These are phyloP conservation scores for Serendipita sp. DNA, from an alignment of 768 basidiomycete genomes.

Conservation along the genomic window DNA sequence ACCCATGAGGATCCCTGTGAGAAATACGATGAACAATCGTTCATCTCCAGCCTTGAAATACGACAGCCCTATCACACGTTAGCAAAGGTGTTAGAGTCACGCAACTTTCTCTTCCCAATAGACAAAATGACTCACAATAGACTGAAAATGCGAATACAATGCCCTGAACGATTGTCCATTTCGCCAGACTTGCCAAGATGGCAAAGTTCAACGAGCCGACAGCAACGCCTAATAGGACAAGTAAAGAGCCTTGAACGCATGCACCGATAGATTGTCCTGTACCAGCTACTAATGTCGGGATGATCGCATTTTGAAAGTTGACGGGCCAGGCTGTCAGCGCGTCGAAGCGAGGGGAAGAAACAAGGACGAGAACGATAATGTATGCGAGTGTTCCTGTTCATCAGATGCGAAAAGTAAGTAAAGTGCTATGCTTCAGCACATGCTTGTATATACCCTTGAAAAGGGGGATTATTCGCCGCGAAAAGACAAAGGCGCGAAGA, in stretches of 20 bases:
- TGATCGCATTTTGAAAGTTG: slow-evolving; percentile 2
- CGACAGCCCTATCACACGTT: not conserved
- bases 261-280: not conserved
- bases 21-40: not conserved
- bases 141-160: not conserved
- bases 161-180: not conserved
- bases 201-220: not conserved
- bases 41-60: not conserved
- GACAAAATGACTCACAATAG: not conserved
- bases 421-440: not conserved
- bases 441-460: not conserved
- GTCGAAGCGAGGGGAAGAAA: not conserved
- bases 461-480: not conserved
- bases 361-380: not conserved
- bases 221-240: not conserved
- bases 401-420: not conserved
- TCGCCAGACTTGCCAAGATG: not conserved
- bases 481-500: not conserved
- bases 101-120: too few species aligned
- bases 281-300: not conserved
- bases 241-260: not conserved
- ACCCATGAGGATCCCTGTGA: not conserved
- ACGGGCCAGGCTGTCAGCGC: not conserved
- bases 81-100: not conserved
- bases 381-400: not conserved